Evolutionary conservation across 352 stramenopile genomes (phyloP).

Genomic region (Plasmopara muralis): DNA sequence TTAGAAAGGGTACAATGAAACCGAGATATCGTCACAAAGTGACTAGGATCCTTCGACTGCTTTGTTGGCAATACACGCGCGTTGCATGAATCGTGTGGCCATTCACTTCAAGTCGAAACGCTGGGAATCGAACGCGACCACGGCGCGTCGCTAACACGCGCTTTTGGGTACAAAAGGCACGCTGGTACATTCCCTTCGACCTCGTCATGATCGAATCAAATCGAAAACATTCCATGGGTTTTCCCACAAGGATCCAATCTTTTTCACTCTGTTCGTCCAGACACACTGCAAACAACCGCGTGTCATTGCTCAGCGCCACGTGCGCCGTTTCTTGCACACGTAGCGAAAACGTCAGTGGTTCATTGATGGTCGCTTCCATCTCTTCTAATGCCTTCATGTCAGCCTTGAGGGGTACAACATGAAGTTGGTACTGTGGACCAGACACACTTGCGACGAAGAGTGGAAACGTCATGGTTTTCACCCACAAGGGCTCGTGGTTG

Average conservation of each 20-base stretch:
- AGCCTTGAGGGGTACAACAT: slow-evolving; percentile 21
- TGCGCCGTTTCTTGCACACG: slow-evolving; percentile 25
- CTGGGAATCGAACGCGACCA: slow-evolving; percentile 43
- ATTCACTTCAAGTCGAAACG: slow-evolving; percentile 36
- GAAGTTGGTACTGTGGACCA: slow-evolving; percentile 34
- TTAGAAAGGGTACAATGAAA: too few species aligned
- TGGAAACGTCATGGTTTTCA: slow-evolving; percentile 20
- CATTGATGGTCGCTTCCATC: slow-evolving; percentile 18
- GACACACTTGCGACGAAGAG: slow-evolving; percentile 23
- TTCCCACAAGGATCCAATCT: slow-evolving; percentile 70
- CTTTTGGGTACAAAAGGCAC: slow-evolving; percentile 37
- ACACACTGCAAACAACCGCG: slow-evolving; percentile 30
- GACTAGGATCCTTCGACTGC: slow-evolving; percentile 30
- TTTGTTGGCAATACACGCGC: slow-evolving; percentile 37
- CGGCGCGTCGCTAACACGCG: slow-evolving; percentile 38
- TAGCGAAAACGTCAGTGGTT: slow-evolving; percentile 48
- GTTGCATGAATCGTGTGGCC: slow-evolving; percentile 15
- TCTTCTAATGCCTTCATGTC: slow-evolving; percentile 11
- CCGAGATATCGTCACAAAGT: too few species aligned
- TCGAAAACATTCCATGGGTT: slow-evolving; percentile 43
- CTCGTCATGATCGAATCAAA: slow-evolving; percentile 12
- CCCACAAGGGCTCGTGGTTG: slow-evolving; percentile 1
- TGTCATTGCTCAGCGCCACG: slow-evolving; percentile 1
- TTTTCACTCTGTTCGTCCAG: slow-evolving; percentile 40
- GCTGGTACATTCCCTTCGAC: neutral